phyloP scores from a whole-genome alignment of 106 monocot species.

The Triglochin maritima region DNA sequence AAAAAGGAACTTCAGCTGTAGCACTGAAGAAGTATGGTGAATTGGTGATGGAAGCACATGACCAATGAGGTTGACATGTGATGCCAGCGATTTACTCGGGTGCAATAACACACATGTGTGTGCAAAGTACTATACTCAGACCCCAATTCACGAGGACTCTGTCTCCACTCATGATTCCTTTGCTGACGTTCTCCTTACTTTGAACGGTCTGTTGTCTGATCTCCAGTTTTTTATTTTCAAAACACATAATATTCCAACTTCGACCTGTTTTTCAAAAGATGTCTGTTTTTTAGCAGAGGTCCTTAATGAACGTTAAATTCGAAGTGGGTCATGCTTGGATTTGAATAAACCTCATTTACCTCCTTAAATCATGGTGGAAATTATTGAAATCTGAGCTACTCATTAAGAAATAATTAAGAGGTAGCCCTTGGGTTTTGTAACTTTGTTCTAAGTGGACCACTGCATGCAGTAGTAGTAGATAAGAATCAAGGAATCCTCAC shows the following conservation, averaged over 20 bases:
- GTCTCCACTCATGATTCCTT: background rate
- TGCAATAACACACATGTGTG: background rate
- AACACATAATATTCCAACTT: too few species aligned
- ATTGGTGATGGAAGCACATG: background rate
- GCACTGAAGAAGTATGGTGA: background rate
- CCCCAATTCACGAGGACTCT: background rate
- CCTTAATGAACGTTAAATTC: background rate
- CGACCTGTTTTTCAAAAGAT: too few species aligned
- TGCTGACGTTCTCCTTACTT: background rate
- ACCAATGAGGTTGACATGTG: background rate
- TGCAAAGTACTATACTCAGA: background rate
- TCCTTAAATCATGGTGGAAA: background rate
- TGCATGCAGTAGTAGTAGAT: background rate
- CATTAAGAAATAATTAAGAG: too few species aligned
- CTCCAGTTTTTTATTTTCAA: too few species aligned
- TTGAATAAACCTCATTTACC: background rate
- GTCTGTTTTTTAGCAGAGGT: background rate
- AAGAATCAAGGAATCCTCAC: conserved; percentile 5
- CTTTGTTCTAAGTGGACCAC: too few species aligned
- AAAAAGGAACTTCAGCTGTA: too few species aligned
- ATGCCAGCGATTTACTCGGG: background rate
- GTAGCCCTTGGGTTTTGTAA: too few species aligned
- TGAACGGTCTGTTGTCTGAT: too few species aligned
- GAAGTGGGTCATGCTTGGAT: background rate
- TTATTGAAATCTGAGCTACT: too few species aligned